Evolutionary conservation across 441 rosid genomes (phyloP), one percentile per base, ranked within the genome.

Genomic region (Gossypium schwendimanii): DNA sequence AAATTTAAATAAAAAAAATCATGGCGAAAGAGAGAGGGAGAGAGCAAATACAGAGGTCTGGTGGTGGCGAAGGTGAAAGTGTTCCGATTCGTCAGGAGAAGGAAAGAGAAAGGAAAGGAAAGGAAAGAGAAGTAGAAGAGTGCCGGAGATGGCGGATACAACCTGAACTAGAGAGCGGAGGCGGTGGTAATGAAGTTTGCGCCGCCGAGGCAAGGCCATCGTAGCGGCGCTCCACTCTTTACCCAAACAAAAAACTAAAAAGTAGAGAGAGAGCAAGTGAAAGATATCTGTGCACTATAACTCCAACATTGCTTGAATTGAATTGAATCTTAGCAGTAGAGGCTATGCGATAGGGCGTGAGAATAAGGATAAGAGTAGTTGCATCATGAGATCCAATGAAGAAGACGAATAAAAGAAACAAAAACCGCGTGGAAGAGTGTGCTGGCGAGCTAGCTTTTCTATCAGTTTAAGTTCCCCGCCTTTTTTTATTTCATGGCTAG

Each of bases 181-280:
- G 76, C 86, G 85, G 75, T 78, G 77, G 78, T 82, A 39, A 55
- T 74, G 66, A 69, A 41, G 73, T 63, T 81, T 74, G 68, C 90
- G 92, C 84, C 94, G 91, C 80, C 91, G 79, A 47, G 77, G 87
- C 54, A 74, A 76, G 39, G 89, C 87, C 96, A 90, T 89, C 2
- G 18, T 54, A 69, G 8, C 28, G 71, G 60, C 52, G 15, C 76
- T 59, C 52, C 20, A 18, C 26, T 36, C 63, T 64, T 49, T 63
- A 49, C 6, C 50, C 15, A 21, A 15, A 61, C 23, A 21, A 61
- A 3, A 61, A 60, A 28, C 45, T 28, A 2, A 3, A 14, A 44
- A 6, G 39, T 33, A 17, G 20, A 58, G 14, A 58, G 14, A 26
- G 59, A 67, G 26, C 44, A 21, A 65, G 6, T 31, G 18, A 36